Evolutionary conservation across 148 eudicot species (phyloP).

Genomic region (Amaranthus hypochondriacus): DNA sequence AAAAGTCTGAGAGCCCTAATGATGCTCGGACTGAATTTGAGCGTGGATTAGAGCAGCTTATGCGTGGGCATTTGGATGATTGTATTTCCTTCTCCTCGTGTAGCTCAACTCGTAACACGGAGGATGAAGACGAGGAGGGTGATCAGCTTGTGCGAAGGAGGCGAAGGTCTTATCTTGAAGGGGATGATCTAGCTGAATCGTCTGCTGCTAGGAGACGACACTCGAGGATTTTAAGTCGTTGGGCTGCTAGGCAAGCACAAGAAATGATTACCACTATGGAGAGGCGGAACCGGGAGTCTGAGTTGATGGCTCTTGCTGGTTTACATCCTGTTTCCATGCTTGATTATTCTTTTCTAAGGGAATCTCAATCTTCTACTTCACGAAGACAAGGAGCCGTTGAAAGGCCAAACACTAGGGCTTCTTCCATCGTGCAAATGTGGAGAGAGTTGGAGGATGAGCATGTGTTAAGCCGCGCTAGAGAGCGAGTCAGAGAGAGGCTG

Average conservation of each 20-base stretch:
- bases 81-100: slow-evolving; percentile 85
- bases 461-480: slow-evolving; percentile 57
- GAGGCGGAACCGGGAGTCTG: slow-evolving; percentile 85
- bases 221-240: slow-evolving; percentile 72
- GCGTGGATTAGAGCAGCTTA: slow-evolving; percentile 72
- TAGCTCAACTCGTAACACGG: slow-evolving; percentile 64
- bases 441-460: slow-evolving; percentile 94
- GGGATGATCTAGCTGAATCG: slow-evolving; percentile 92
- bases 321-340: slow-evolving; percentile 95
- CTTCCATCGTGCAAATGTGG: slow-evolving; percentile 95
- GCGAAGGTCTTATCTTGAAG: slow-evolving; percentile 84
- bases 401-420: slow-evolving; percentile 67
- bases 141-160: slow-evolving; percentile 87
- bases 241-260: slow-evolving; percentile 97
- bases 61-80: slow-evolving; percentile 79
- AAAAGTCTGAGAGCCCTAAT: slow-evolving; percentile 60
- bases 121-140: slow-evolving; percentile 76
- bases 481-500: slow-evolving; percentile 68
- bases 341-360: slow-evolving; percentile 87
- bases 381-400: slow-evolving; percentile 65
- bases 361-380: slow-evolving; percentile 72
- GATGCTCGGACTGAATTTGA: slow-evolving; percentile 60
- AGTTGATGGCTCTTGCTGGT: slow-evolving; percentile 95
- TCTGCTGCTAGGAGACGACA: slow-evolving; percentile 93
- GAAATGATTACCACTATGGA: slow-evolving; percentile 97